Evolutionary conservation across 108 stramenopile genomes (phyloP).

Genomic region (Nitzschia sp.): DNA sequence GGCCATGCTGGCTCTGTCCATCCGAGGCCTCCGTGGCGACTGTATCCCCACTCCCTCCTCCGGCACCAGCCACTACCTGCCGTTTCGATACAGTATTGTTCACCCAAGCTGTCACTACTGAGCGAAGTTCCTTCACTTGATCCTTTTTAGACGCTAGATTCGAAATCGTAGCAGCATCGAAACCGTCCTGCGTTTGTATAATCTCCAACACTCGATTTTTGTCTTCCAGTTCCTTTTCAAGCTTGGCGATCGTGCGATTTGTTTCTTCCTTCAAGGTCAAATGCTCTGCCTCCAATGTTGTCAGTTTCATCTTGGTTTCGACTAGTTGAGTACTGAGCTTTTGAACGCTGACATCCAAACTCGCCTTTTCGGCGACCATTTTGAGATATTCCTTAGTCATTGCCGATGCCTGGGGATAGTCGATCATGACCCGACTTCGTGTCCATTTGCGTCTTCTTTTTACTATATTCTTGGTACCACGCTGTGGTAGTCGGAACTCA

Average conservation of each 20-base stretch:
- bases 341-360: slow-evolving; percentile 23
- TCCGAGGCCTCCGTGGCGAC: background rate
- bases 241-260: background rate
- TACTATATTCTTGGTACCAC: slow-evolving; percentile 19
- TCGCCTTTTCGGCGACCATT: slow-evolving; percentile 50
- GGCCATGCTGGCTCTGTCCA: too few relatives aligned
- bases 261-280: slow-evolving; percentile 22
- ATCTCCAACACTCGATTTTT: slow-evolving; percentile 19
- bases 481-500: slow-evolving; percentile 29
- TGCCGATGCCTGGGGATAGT: slow-evolving; percentile 50
- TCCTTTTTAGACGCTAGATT: slow-evolving; percentile 13
- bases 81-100: slow-evolving; percentile 26
- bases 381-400: slow-evolving; percentile 41
- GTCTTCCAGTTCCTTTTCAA: slow-evolving; percentile 18
- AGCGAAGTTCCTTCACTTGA: slow-evolving; percentile 35
- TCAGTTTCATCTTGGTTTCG: slow-evolving; percentile 53
- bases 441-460: slow-evolving; percentile 58
- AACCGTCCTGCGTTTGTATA: slow-evolving; percentile 6
- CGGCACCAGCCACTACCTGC: background rate
- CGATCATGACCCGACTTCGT: slow-evolving; percentile 44
- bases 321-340: slow-evolving; percentile 54
- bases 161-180: background rate
- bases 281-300: slow-evolving; percentile 42
- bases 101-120: slow-evolving; percentile 39
- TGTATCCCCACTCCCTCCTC: background rate